Evolutionary conservation across 1,139 yeast species (phyloP).

Genomic region (Sugiyamaella japonica): DNA sequence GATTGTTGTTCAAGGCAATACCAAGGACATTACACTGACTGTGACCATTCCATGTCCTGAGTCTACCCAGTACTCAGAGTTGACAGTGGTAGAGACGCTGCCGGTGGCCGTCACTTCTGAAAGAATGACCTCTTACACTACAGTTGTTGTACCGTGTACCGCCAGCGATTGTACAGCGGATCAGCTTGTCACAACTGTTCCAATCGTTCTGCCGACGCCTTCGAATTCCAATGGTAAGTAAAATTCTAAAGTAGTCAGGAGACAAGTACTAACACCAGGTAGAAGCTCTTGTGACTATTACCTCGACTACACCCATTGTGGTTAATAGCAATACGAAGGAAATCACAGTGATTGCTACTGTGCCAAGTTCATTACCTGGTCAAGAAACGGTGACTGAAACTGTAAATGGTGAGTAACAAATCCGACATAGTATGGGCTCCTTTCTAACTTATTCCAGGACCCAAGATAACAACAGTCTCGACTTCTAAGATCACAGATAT

Average conservation of each 20-base stretch:
- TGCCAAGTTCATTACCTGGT: constrained; percentile 27
- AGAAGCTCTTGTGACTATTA: constrained; percentile 20
- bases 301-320: constrained; percentile 16
- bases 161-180: constrained; percentile 19
- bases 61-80: constrained; percentile 8
- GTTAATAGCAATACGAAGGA: constrained; percentile 20
- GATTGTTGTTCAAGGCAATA: constrained; percentile 18
- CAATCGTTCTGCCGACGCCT: constrained; percentile 20
- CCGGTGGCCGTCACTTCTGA: neutral
- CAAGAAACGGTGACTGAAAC: neutral
- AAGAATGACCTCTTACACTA: constrained; percentile 16
- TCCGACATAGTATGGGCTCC: neutral
- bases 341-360: constrained; percentile 28
- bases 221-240: constrained; percentile 17
- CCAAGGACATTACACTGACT: constrained; percentile 25
- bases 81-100: constrained; percentile 17
- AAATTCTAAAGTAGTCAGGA: neutral
- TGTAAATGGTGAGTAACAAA: constrained; percentile 5
- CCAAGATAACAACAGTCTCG: neutral
- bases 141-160: constrained; percentile 28
- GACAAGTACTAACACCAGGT: neutral
- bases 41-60: constrained; percentile 32
- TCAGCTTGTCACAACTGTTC: constrained; percentile 21
- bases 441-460: constrained; percentile 9
- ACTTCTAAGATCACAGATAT: constrained; percentile 1